Conservation (phyloP, 2,329 filamentous ascomycete genomes). For the Alternaria rosae region DNA sequence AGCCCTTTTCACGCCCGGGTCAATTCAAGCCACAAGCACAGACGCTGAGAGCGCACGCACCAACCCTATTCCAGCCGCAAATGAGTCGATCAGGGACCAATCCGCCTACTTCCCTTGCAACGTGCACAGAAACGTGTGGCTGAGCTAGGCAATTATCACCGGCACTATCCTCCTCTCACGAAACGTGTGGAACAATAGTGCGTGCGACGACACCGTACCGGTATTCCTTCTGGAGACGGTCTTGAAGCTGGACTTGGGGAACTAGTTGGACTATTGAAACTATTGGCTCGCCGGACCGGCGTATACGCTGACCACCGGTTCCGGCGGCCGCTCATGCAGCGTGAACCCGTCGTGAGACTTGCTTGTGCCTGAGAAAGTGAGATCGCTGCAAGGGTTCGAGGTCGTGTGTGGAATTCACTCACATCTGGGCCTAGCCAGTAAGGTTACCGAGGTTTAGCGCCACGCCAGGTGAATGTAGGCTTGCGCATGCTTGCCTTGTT, state of each 20-base stretch:
- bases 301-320: background rate
- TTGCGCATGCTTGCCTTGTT: background rate
- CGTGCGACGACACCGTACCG: background rate
- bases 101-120: background rate
- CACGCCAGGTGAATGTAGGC: background rate
- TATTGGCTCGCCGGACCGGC: background rate
- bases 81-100: background rate
- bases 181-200: background rate
- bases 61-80: background rate
- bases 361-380: conserved; percentile 3
- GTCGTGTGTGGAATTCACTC: conserved; percentile 3
- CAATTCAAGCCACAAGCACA: background rate
- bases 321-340: background rate
- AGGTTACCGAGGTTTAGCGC: conserved; percentile 5
- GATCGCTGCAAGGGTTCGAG: conserved; percentile 5
- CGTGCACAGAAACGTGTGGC: background rate
- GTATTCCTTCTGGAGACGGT: background rate
- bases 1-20: background rate
- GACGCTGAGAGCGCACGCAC: background rate
- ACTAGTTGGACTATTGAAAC: background rate
- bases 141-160: background rate
- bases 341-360: conserved; percentile 1
- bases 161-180: background rate
- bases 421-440: background rate
- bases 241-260: background rate